A percentile compares a stretch with the other conserved stretches of the same genome.
phyloP scores from a whole-genome alignment of 768 basidiomycete species.

The Podaxis carcinomalis region DNA sequence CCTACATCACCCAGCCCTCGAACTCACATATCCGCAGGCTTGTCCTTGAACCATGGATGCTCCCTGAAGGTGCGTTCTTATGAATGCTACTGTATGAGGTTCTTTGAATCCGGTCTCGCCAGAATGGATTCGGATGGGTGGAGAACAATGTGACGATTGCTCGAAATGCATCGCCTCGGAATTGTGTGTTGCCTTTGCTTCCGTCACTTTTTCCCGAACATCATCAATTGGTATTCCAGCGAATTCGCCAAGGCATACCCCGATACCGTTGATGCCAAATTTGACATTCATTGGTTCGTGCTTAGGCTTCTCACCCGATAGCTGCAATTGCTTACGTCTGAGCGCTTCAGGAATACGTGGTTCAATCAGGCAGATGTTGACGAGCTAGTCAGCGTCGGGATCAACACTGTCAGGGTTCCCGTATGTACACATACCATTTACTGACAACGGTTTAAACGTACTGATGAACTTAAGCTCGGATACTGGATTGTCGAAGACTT shows the following conservation, averaged over 20 bases:
- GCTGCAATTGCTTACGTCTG: background rate
- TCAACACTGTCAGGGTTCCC: constrained; percentile 77
- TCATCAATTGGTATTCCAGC: constrained; percentile 29
- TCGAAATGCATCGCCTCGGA: constrained; percentile 62
- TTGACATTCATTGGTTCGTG: constrained; percentile 60
- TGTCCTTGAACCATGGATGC: constrained; percentile 79
- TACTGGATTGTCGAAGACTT: constrained; percentile 80
- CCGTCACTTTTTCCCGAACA: background rate
- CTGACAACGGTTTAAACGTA: background rate
- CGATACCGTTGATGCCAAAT: constrained; percentile 48
- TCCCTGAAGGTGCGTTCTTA: constrained; percentile 48
- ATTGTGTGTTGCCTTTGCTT: constrained; percentile 40
- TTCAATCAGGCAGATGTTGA: constrained; percentile 62
- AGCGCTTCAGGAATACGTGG: constrained; percentile 54
- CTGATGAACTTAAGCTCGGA: constrained; percentile 49
- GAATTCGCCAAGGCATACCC: constrained; percentile 60
- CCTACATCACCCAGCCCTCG: constrained; percentile 7
- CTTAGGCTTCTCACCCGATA: no score
- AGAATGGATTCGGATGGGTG: constrained; percentile 79
- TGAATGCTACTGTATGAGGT: background rate
- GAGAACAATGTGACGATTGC: constrained; percentile 55
- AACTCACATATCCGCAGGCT: constrained; percentile 41
- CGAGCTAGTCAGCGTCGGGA: constrained; percentile 45
- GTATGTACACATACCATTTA: constrained; percentile 32
- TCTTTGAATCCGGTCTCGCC: background rate